Conservation (phyloP, 768 basidiomycete species). For the Calocera viscosa region DNA sequence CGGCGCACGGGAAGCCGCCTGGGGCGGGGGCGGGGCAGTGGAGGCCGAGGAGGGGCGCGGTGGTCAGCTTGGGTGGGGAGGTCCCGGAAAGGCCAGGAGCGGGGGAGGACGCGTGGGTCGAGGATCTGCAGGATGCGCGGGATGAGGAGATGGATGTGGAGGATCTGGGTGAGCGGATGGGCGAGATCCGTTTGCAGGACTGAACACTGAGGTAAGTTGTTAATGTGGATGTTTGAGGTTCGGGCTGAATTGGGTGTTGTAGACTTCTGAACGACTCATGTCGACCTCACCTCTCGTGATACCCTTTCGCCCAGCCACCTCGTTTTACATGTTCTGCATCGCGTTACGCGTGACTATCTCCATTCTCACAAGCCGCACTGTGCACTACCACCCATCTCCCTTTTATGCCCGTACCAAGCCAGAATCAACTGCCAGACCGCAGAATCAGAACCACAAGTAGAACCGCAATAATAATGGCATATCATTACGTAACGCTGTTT, state of each 20-base stretch:
- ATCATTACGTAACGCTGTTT: too few relatives aligned
- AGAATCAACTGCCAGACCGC: too few relatives aligned
- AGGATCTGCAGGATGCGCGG: neutral
- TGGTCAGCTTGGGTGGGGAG: neutral
- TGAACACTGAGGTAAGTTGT: neutral
- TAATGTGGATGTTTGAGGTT: neutral
- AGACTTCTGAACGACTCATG: too few relatives aligned
- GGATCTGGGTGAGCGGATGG: neutral
- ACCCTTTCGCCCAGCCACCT: neutral
- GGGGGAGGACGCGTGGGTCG: neutral
- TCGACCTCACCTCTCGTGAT: neutral
- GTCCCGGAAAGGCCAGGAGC: neutral
- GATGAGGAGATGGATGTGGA: constrained; percentile 6
- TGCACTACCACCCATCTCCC: too few relatives aligned
- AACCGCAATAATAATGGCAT: too few relatives aligned
- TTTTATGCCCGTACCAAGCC: too few relatives aligned
- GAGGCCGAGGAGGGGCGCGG: neutral
- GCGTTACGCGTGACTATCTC: too few relatives aligned
- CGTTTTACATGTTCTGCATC: neutral
- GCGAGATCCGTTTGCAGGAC: neutral
- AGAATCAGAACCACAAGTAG: too few relatives aligned
- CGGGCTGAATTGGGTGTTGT: neutral
- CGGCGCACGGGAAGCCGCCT: neutral
- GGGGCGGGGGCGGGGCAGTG: too few relatives aligned
- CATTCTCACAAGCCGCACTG: too few relatives aligned